These are phyloP conservation scores for Pestalotiopsis sp. DNA, from an alignment of 2,329 filamentous ascomycete species.

Conservation along the genomic window DNA sequence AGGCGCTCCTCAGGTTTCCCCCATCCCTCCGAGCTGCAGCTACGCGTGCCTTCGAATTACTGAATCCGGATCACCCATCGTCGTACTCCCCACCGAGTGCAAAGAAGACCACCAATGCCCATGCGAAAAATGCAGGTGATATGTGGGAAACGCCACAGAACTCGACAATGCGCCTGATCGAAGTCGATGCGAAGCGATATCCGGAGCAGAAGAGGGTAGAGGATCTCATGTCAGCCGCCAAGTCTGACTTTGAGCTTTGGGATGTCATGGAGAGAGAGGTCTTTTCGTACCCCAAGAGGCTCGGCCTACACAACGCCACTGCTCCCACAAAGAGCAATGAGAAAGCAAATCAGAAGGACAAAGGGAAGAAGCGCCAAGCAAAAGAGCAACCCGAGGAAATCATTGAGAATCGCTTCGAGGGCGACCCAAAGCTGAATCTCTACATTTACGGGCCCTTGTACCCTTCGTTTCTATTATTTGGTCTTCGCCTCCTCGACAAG, in stretches of 20 bases:
- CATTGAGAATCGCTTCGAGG: constrained; percentile 2
- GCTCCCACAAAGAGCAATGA: not conserved
- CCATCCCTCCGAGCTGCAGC: constrained; percentile 40
- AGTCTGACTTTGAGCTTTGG: constrained; percentile 67
- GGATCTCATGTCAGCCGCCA: constrained; percentile 50
- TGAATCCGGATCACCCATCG: constrained; percentile 20
- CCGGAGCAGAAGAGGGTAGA: constrained; percentile 55
- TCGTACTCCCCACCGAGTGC: not conserved
- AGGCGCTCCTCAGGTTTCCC: constrained; percentile 40
- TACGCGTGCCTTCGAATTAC: constrained; percentile 35
- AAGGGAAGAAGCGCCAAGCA: not conserved
- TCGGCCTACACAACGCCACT: constrained; percentile 49
- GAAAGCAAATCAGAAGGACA: not conserved
- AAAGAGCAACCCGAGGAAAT: not conserved
- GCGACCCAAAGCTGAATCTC: constrained; percentile 40
- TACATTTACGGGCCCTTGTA: constrained; percentile 65
- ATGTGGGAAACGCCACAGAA: constrained; percentile 23
- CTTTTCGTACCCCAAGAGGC: constrained; percentile 56
- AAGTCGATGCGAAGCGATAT: constrained; percentile 40
- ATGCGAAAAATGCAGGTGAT: constrained; percentile 7
- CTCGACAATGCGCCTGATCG: constrained; percentile 25
- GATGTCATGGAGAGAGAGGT: constrained; percentile 65
- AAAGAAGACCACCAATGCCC: not conserved
- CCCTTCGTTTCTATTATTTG: constrained; percentile 58
- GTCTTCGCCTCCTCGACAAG: constrained; percentile 55